These are phyloP conservation scores for Achlya hypogyna DNA, from an alignment of 352 stramenopile species.

Conservation along the genomic window DNA sequence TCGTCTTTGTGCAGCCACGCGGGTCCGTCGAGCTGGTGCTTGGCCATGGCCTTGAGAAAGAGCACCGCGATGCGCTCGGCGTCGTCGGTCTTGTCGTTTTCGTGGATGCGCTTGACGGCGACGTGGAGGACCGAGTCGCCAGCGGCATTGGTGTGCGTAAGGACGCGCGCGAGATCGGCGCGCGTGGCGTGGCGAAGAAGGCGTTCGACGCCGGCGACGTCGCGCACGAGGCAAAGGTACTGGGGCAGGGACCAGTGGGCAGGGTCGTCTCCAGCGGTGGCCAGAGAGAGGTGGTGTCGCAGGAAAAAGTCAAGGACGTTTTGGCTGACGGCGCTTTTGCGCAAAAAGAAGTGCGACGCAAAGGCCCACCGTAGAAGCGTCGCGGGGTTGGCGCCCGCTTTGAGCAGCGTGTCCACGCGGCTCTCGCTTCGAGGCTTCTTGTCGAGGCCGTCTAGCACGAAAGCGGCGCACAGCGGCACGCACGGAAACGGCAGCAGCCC, in stretches of 20 bases:
- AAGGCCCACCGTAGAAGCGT: slow-evolving; percentile 52
- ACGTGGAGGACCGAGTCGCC: slow-evolving; percentile 65
- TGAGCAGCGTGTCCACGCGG: slow-evolving; percentile 33
- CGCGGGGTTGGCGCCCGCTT: slow-evolving; percentile 32
- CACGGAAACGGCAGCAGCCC: slow-evolving; percentile 23
- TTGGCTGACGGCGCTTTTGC: slow-evolving; percentile 4
- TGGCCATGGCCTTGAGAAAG: slow-evolving; percentile 33
- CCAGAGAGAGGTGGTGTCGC: slow-evolving; percentile 29
- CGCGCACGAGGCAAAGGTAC: slow-evolving; percentile 45
- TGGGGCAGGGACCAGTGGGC: slow-evolving; percentile 55
- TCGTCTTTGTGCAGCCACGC: slow-evolving; percentile 39
- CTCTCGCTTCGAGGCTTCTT: slow-evolving; percentile 25
- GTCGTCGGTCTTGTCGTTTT: slow-evolving; percentile 18
- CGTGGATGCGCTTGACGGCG: slow-evolving; percentile 39
- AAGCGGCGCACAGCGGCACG: slow-evolving; percentile 44
- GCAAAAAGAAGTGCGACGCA: slow-evolving; percentile 40
- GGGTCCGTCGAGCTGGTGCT: slow-evolving; percentile 19
- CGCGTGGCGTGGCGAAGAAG: slow-evolving; percentile 23
- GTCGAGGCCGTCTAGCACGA: slow-evolving; percentile 25
- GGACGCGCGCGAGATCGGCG: slow-evolving; percentile 29
- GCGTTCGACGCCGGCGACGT: slow-evolving; percentile 34
- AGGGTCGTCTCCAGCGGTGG: slow-evolving; percentile 33
- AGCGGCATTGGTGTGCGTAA: slow-evolving; percentile 48
- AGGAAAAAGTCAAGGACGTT: slow-evolving; percentile 19
- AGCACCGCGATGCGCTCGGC: slow-evolving; percentile 30